Percentiles rank a stretch among this genome's conserved stretches.
phyloP scores from a whole-genome alignment of 2,329 filamentous ascomycete genomes.

The Stylonectria norvegica region DNA sequence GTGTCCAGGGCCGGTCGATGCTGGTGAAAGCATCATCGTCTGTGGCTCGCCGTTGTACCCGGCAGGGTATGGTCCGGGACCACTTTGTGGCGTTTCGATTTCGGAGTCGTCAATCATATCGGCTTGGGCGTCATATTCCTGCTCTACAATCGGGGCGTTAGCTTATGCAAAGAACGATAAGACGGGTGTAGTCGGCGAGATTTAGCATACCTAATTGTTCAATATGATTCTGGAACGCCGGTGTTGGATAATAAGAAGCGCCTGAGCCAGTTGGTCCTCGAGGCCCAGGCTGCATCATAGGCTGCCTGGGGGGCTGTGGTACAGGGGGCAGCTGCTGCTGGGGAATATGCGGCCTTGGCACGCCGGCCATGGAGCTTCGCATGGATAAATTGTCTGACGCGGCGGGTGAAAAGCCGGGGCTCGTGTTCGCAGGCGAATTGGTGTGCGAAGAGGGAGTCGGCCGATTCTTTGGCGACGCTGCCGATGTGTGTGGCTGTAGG shows the following conservation, averaged over 20 bases:
- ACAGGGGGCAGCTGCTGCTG: conserved; percentile 23
- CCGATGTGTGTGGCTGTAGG: conserved; percentile 53
- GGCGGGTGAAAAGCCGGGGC: conserved; percentile 42
- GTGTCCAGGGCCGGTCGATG: conserved; percentile 37
- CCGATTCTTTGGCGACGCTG: conserved; percentile 65
- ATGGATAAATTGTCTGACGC: conserved; percentile 48
- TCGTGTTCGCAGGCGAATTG: conserved; percentile 52
- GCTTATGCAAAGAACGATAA: conserved; percentile 58
- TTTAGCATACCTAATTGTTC: conserved; percentile 93
- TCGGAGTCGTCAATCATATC: conserved; percentile 85
- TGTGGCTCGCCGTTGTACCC: conserved; percentile 48
- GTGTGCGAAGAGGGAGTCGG: conserved; percentile 79
- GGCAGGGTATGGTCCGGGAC: conserved; percentile 62
- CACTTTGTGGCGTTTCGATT: conserved; percentile 59
- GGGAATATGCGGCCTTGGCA: conserved; percentile 32
- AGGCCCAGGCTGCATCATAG: conserved; percentile 36
- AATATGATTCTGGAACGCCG: conserved; percentile 85
- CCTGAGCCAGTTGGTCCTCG: conserved; percentile 38
- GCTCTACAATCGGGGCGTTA: conserved; percentile 73
- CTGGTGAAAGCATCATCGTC: conserved; percentile 42
- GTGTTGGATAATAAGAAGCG: conserved; percentile 71
- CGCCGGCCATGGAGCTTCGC: conserved; percentile 35
- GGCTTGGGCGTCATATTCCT: conserved; percentile 90
- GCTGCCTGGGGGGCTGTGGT: conserved; percentile 27
- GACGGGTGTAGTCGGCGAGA: conserved; percentile 40